Base-by-base conservation (phyloP, 139 green algal genomes). In the Coelastrella sp. region DNA sequence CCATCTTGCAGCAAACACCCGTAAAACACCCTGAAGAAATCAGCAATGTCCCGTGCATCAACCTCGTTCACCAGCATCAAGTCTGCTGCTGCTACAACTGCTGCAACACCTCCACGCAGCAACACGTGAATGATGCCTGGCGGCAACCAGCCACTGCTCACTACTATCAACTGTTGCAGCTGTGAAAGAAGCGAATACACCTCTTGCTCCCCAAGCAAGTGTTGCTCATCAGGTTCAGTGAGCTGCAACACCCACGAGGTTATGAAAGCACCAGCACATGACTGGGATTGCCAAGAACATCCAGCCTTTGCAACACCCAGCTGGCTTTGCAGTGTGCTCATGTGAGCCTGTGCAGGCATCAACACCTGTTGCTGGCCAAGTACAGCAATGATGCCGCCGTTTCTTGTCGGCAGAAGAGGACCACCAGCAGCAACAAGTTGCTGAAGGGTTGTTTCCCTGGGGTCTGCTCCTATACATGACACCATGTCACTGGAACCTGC, bases 171-270 rank as follows among this genome's bases (percentile, higher is more conserved):
- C 85, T 90, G 85, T 73, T 90, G 85, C 85, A 90, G 74, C 73
- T 83, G 73, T 27, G 85, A 84, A 57, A 90, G 73, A 58, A 90
- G 58, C n/a, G 57, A 78, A 20, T 84, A 90, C 59, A 73, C 19
- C 56, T 84, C 58, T 6, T 60, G 22, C 59, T 74, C 85, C 15
- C 74, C 72, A 15, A 90, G 25, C 59, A 90, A 56, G 56, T 6
- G 17, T 8, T 74, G 20, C 9, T 20, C 74, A 61, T 90, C 73
- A 27, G 85, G 85, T 60, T 72, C 56, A 8, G 59, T 83, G 1
- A 84, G n/a, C 73, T 90, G 85, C 85, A 90, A 27, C 58, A 90
- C 17, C 85, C 85, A 90, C 14, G 85, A 84, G 22, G 73, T 84
- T 8, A 90, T 8, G 24, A 90, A 84, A 22, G 57, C 20, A 17